Evolutionary conservation across 2,329 filamentous ascomycete species (phyloP), one percentile per base, ranked within the genome.

Genomic region (Colletotrichum scovillei): DNA sequence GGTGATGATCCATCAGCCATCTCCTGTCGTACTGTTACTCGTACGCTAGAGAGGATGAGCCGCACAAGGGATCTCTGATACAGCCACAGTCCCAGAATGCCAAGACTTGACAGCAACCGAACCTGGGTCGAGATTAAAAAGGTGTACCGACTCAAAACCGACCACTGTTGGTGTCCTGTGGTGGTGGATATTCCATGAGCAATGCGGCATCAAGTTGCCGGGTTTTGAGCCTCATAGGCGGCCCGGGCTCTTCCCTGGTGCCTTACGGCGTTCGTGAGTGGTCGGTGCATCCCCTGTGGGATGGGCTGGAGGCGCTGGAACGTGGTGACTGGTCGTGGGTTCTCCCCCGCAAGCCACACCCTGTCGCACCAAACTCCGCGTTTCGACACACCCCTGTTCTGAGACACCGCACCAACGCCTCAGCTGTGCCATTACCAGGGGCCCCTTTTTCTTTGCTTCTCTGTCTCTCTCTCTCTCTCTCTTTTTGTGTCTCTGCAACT

Each of bases 361-460:
- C 58, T 58, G 68, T 67, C 42, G 55, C 28, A 38, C 19, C 42
- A 46, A 49, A 49, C 57, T 62, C 63, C 58, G 46, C 55, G 59
- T 69, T 65, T 73, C 69, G 64, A 35, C 60, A 56, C 22, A 26
- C 57, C 71, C 71, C 68, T 72, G 71, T 57, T 67, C 67, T 73
- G 72, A 74, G 72, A 74, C 69, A 65, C 69, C 28, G 64, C 72
- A 69, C 69, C 69, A 73, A 60, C 69, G 69, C 70, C 49, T 64
- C 72, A 74, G 19, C 58, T 42, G 42, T 53, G 53, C 59, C 66
- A 69, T 42, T 62, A 53, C 57, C 67, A 19, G 42, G 42, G 19
- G 19, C 42, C 42, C 42, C 42, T 49, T 49, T 49, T 49, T 49
- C 14, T 49, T 49, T 49, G 42, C 42, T 49, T 49, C 42, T 49